Percentiles rank a stretch among this genome's conserved stretches.
Evolutionary conservation across 768 basidiomycete genomes (phyloP).

Genomic region (Termitomyces sp.): DNA sequence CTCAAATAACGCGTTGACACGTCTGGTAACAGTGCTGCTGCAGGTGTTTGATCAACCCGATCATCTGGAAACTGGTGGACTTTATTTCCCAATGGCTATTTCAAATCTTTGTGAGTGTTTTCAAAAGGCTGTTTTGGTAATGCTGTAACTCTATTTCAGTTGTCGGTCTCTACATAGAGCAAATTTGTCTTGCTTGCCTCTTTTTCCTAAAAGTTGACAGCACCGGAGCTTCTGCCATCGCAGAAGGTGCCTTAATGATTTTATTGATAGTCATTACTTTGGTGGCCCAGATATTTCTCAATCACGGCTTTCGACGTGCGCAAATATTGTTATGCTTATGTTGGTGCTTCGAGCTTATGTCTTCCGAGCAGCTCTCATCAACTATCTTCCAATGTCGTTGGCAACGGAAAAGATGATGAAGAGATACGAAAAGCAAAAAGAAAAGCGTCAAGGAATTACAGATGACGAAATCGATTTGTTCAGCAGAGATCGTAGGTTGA

Average conservation of each 20-base stretch:
- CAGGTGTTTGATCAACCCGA: constrained; percentile 52
- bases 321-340: not conserved
- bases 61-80: constrained; percentile 41
- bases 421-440: constrained; percentile 31
- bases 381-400: constrained; percentile 58
- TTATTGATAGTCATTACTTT: not conserved
- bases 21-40: constrained; percentile 31
- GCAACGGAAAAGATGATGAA: constrained; percentile 52
- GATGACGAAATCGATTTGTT: not conserved
- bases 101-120: constrained; percentile 41
- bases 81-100: constrained; percentile 42
- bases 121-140: not conserved
- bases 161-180: constrained; percentile 69
- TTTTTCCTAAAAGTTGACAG: constrained; percentile 55
- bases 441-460: not conserved
- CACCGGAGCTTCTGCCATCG: not conserved
- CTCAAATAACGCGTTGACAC: not conserved
- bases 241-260: not conserved
- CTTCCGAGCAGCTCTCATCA: constrained; percentile 36
- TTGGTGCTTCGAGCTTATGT: not conserved
- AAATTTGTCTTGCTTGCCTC: constrained; percentile 57
- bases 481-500: not conserved
- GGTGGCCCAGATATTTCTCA: not conserved
- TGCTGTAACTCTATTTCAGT: constrained; percentile 25
- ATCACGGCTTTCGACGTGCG: not conserved